A percentile compares a stretch with the other conserved stretches of the same genome.
These are phyloP conservation scores for Xylariaceae sp. DNA, from an alignment of 2,329 filamentous ascomycete species.

Conservation along the genomic window DNA sequence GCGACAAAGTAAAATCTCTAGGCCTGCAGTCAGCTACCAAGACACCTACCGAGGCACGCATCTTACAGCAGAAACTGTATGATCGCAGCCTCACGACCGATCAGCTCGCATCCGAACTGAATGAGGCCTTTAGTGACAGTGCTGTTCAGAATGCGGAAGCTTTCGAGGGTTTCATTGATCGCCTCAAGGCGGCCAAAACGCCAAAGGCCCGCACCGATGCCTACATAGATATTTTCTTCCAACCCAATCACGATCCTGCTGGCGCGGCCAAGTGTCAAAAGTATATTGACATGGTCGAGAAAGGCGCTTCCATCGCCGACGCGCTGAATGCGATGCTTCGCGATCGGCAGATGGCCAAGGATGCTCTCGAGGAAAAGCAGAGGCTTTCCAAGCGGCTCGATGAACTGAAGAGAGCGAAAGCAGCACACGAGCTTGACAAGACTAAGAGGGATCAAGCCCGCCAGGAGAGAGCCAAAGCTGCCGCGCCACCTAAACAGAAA, in stretches of 20 bases:
- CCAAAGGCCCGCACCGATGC: conserved; percentile 32
- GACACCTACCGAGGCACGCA: conserved; percentile 18
- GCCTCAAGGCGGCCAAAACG: conserved; percentile 27
- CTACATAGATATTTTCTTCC: conserved; percentile 40
- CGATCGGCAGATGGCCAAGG: conserved; percentile 26
- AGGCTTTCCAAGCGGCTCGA: conserved; percentile 34
- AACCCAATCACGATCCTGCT: conserved; percentile 29
- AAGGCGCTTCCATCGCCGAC: conserved; percentile 24
- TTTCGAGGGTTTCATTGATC: conserved; percentile 28
- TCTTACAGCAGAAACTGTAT: conserved; percentile 23
- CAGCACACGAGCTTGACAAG: conserved; percentile 32
- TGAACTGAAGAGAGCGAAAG: conserved; percentile 44
- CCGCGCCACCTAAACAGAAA: conserved; percentile 28
- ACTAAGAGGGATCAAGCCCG: conserved; percentile 26
- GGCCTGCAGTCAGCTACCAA: conserved; percentile 22
- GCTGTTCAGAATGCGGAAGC: conserved; percentile 15
- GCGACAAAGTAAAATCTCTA: conserved; percentile 28
- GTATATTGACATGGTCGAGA: conserved; percentile 36
- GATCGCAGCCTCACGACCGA: conserved; percentile 22
- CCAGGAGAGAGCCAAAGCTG: conserved; percentile 38
- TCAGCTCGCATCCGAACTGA: conserved; percentile 23
- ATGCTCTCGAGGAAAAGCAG: conserved; percentile 33
- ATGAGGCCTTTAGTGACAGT: conserved; percentile 18
- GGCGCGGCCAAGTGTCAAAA: conserved; percentile 25
- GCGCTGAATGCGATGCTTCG: conserved; percentile 27